Evolutionary conservation across 352 stramenopile species (phyloP).

Genomic region (Globisporangium barbulae): DNA sequence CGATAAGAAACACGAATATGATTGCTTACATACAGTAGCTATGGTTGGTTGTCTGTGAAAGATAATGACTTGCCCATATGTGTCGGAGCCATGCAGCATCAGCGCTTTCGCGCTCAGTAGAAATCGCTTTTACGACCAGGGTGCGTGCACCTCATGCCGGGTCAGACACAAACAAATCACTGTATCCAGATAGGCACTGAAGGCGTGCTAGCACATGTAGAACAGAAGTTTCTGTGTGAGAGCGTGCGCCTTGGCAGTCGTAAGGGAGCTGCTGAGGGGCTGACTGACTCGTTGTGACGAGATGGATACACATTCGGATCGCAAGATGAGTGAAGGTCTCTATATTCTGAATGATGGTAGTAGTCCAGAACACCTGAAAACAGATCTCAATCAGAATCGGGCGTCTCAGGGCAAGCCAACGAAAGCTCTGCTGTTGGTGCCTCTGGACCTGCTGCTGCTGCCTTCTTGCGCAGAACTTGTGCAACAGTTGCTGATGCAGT

Average conservation of each 20-base stretch:
- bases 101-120: too few relatives aligned
- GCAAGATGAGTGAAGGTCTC: conserved; percentile 6
- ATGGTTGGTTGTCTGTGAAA: too few relatives aligned
- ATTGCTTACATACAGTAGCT: neutral
- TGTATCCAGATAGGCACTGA: too few relatives aligned
- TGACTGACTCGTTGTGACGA: neutral
- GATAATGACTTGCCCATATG: too few relatives aligned
- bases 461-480: neutral
- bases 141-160: too few relatives aligned
- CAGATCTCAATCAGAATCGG: neutral
- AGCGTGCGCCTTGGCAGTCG: neutral
- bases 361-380: too few relatives aligned
- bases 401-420: neutral
- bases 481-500: neutral
- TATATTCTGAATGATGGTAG: conserved; percentile 2
- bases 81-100: too few relatives aligned
- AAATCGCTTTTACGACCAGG: too few relatives aligned
- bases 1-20: neutral
- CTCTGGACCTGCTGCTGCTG: neutral
- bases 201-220: too few relatives aligned
- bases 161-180: too few relatives aligned
- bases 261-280: neutral
- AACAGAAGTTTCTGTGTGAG: too few relatives aligned
- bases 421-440: neutral
- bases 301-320: conserved; percentile 7